Base-by-base conservation (phyloP, 148 eudicot species). In the Cornus suecica region DNA sequence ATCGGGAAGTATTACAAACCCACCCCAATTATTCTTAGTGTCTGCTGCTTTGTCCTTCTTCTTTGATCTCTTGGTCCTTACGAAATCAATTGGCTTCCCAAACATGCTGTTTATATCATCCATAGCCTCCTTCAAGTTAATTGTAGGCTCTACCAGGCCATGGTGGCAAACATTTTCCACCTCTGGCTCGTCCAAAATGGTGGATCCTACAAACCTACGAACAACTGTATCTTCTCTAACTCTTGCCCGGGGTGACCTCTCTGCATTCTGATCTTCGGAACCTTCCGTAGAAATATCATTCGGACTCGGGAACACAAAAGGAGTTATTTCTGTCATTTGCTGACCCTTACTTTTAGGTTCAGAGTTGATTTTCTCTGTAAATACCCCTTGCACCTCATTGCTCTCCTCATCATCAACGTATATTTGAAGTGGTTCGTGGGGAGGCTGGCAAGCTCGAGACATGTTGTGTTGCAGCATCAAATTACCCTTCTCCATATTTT, bases 141-240 rank as follows among this genome's bases (percentile, higher is more conserved):
- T 76, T 13, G 99, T 95, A 48, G 99, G 97, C 23, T 95, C 99
- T 65, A 95, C 97, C 58, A 92, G 86, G 26, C 99, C 99, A 81
- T 95, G 97, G 79, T 95, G 99, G 77, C 97, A 95, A 74, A 88
- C 94, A 77, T 95, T 93, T 80, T 95, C 97, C 68, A 95, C 93
- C 83, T 88, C 85, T 63, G 97, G 90, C 71, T 91, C 97, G 64
- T 92, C 94, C 14, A 84, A 84, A 73, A 89, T 92, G 75, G 99
- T 83, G 30, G 94, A 82, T 34, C 94, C 99, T n/a, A 95, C 94
- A 90, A 92, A 92, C 76, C 90, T 89, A 64, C 85, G 74, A 75
- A 95, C 89, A 66, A 90, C 90, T 75, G 99, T 92, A 69, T 95
- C 97, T 82, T 95, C 99, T 72, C 94, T 78, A 54, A 85, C 71